Base-by-base conservation (phyloP, 2,329 filamentous ascomycete species). In the Trichoderma lentiforme region DNA sequence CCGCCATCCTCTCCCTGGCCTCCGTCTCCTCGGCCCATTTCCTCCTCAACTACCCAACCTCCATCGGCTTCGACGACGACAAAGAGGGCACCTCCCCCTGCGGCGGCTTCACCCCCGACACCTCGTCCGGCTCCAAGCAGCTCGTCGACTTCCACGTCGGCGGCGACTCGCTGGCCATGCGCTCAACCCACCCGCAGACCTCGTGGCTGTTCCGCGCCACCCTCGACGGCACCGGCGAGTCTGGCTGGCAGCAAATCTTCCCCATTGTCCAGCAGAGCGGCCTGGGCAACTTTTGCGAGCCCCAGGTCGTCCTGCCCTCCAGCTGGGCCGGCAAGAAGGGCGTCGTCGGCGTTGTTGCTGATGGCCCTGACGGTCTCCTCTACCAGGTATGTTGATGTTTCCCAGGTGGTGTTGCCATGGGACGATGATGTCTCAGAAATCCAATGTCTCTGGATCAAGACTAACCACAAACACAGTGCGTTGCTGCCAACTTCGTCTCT, bases 171-270 rank as follows among this genome's bases (percentile, higher is more conserved):
- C 81, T 90, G 39, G 82, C 83, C 72, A 76, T 86, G 64, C 80
- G 79, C 8, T 82, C 84, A 8, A 84, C 82, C 3, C 89, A 91
- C 76, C 81, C 86, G 4, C 82, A 87, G 77, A 81, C 82, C 74
- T 87, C 82, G 70, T 90, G 85, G 85, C 82, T 90, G 18, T 87
- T 88, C 81, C 88, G 89, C 73, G 86, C 84, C 74, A 90, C 87
- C 14, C 81, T 85, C 24, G 87, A 88, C 75, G 75, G 81, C 62
- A 81, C 81, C 12, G 85, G 83, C 57, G 76, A 77, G 58, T 80
- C 81, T 24, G 85, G 85, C 77, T 90, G 88, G 88, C 84, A 86
- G 30, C 81, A 88, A 77, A 77, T 89, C 65, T 86, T 84, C 76
- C 86, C 85, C 34, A 84, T 88, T 68, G 81, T 89, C 39, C 78